Evolutionary conservation across 257 asterid species (phyloP).

Genomic region (Solanum etuberosum): DNA sequence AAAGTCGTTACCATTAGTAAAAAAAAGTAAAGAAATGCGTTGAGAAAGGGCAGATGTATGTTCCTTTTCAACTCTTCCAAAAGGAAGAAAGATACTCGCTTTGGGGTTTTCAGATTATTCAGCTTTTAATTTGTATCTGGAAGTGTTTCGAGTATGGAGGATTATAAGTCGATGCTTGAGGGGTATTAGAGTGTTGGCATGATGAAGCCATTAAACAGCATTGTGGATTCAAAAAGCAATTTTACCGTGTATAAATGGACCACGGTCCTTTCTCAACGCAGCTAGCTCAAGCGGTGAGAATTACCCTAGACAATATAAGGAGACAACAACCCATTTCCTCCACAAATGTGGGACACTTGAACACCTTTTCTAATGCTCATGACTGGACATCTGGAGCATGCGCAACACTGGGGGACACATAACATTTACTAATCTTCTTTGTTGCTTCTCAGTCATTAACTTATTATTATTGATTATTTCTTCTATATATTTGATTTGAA

Average conservation of each 20-base stretch:
- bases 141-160: neutral
- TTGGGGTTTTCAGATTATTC: neutral
- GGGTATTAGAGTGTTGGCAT: neutral
- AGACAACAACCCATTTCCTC: neutral
- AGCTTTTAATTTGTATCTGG: neutral
- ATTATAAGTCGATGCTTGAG: neutral
- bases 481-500: neutral
- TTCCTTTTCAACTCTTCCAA: neutral
- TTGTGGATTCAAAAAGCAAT: neutral
- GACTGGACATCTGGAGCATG: neutral
- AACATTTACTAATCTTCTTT: neutral
- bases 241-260: neutral
- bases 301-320: neutral
- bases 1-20: neutral
- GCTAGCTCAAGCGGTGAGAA: neutral
- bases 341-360: neutral
- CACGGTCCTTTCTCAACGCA: neutral
- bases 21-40: neutral
- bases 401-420: neutral
- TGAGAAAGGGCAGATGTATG: neutral
- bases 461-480: neutral
- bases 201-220: neutral
- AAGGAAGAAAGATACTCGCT: neutral
- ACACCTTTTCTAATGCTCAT: neutral
- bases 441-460: neutral